phyloP scores from a whole-genome alignment of 441 rosid genomes.

The Manihot esculenta region DNA sequence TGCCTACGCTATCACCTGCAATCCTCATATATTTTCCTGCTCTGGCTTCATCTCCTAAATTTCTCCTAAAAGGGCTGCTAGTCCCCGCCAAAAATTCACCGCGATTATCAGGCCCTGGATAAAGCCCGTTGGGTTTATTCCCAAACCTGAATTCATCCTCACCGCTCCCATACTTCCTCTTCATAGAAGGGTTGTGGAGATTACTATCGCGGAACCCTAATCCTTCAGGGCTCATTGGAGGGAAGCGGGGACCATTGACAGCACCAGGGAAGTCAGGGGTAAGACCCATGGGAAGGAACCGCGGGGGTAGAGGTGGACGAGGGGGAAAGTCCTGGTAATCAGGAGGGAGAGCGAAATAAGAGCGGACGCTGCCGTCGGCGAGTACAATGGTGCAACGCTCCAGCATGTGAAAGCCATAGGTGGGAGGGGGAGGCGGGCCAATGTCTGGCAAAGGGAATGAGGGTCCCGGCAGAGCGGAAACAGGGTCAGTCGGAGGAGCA shows the following conservation, averaged over 20 bases:
- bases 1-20: slow-evolving; percentile 28
- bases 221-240: slow-evolving; percentile 37
- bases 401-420: slow-evolving; percentile 93
- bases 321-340: slow-evolving; percentile 73
- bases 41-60: slow-evolving; percentile 45
- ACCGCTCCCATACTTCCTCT: slow-evolving; percentile 59
- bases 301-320: slow-evolving; percentile 31
- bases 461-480: slow-evolving; percentile 28
- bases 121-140: slow-evolving; percentile 37
- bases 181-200: slow-evolving; percentile 33
- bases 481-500: slow-evolving; percentile 10
- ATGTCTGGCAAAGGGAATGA: slow-evolving; percentile 53
- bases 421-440: slow-evolving; percentile 70
- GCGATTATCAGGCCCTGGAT: slow-evolving; percentile 21
- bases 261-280: slow-evolving; percentile 7
- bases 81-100: slow-evolving; percentile 35
- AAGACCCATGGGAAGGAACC: slow-evolving; percentile 30
- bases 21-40: slow-evolving; percentile 56
- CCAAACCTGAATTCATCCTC: slow-evolving; percentile 37
- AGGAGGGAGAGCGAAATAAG: slow-evolving; percentile 93
- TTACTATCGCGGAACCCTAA: slow-evolving; percentile 41
- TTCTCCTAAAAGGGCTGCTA: slow-evolving; percentile 39
- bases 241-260: slow-evolving; percentile 18
- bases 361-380: slow-evolving; percentile 86
- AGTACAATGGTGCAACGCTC: slow-evolving; percentile 85